Conservation (phyloP, 495 filamentous ascomycete genomes). For the Glutinoglossum americanum region DNA sequence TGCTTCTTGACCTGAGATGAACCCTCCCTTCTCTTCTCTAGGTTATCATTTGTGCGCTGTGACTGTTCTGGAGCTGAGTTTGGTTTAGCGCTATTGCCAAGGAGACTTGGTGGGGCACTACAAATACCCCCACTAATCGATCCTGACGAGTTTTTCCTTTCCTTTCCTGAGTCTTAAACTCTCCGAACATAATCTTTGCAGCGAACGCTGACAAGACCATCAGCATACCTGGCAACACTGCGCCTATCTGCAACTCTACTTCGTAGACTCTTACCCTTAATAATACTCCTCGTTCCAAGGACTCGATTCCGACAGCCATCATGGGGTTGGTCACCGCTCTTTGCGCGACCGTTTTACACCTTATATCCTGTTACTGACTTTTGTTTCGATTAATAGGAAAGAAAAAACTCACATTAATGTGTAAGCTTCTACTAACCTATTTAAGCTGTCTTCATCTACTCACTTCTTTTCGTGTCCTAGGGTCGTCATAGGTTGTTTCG, state of each 20-base stretch:
- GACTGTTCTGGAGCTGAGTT: background rate
- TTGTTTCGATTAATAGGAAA: constrained; percentile 34
- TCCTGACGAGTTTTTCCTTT: background rate
- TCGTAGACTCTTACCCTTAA: background rate
- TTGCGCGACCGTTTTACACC: constrained; percentile 4
- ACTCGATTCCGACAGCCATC: constrained; percentile 11
- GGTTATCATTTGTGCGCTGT: background rate
- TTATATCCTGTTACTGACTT: background rate
- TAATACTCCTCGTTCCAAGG: background rate
- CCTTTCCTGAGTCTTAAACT: background rate
- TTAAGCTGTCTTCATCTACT: background rate
- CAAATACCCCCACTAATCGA: background rate
- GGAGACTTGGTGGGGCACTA: background rate
- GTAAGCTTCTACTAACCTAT: constrained; percentile 29
- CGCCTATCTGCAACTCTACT: constrained; percentile 1
- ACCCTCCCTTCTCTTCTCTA: background rate
- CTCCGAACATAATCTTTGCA: background rate
- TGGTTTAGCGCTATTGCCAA: background rate
- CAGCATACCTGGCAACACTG: constrained; percentile 1
- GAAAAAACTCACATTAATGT: constrained; percentile 88
- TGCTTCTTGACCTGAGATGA: background rate
- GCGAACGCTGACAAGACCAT: background rate
- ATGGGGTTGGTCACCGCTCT: constrained; percentile 24
- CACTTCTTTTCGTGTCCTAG: background rate
- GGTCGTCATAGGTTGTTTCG: constrained; percentile 37